phyloP scores from a whole-genome alignment of 2,329 filamentous ascomycete genomes.

The Aciculosporium take region DNA sequence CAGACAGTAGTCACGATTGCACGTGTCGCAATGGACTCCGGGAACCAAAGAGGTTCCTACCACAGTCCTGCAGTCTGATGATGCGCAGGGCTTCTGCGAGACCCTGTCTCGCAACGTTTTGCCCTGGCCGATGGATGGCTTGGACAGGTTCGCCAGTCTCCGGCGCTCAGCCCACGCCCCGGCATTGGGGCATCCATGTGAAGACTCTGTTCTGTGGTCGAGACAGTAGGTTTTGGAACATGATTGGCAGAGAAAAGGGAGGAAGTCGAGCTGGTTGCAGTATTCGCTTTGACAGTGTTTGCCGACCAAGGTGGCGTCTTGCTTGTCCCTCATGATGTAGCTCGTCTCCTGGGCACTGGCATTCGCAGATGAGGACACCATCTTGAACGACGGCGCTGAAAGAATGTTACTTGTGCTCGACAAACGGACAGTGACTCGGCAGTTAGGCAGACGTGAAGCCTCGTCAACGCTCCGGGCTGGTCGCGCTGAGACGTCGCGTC shows the following conservation, averaged over 20 bases:
- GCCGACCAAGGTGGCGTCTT: conserved; percentile 74
- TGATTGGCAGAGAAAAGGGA: conserved; percentile 86
- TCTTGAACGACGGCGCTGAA: conserved; percentile 18
- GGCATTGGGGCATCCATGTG: conserved; percentile 53
- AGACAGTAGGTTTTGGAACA: conserved; percentile 79
- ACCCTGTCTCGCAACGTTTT: conserved; percentile 39
- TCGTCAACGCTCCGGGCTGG: conserved; percentile 1
- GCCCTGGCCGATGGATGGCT: conserved; percentile 38
- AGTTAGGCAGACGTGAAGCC: conserved; percentile 5
- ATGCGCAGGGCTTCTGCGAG: conserved; percentile 53
- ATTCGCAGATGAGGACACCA: conserved; percentile 37
- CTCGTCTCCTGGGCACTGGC: conserved; percentile 31
- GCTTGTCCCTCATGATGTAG: conserved; percentile 57
- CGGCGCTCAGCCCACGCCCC: conserved; percentile 49
- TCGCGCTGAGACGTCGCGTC: neutral
- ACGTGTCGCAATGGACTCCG: conserved; percentile 56
- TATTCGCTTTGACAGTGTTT: conserved; percentile 81
- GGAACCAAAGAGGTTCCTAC: conserved; percentile 55
- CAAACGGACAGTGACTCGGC: neutral
- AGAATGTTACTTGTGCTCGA: neutral
- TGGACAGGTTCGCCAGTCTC: conserved; percentile 38
- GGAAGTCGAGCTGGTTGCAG: conserved; percentile 91
- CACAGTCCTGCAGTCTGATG: conserved; percentile 50
- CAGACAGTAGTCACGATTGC: conserved; percentile 62
- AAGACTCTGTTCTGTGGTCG: conserved; percentile 76